These are phyloP conservation scores for Phlegmacium glaucopus DNA, from an alignment of 768 basidiomycete species.

Conservation along the genomic window DNA sequence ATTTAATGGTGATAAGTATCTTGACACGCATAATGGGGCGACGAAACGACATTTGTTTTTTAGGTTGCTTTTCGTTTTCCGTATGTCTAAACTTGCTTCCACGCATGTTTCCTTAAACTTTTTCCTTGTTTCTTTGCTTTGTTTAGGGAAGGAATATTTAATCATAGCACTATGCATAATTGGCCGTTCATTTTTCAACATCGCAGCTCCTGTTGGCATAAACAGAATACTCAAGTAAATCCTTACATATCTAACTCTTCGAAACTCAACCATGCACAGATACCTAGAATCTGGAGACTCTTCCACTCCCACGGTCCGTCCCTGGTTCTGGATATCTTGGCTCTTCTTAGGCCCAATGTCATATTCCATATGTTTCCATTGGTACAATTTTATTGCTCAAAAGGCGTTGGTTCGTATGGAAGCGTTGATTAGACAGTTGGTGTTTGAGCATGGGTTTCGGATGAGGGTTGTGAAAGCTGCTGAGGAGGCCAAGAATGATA, in stretches of 20 bases:
- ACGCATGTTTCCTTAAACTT: not conserved
- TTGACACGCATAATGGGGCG: slow-evolving; percentile 35
- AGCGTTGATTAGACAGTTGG: slow-evolving; percentile 38
- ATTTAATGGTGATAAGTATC: slow-evolving; percentile 12
- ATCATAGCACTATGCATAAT: slow-evolving; percentile 27
- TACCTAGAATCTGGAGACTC: slow-evolving; percentile 19
- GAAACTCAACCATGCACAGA: slow-evolving; percentile 5
- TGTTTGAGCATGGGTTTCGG: slow-evolving; percentile 48
- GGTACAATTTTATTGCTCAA: slow-evolving; percentile 47
- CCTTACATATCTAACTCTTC: not conserved
- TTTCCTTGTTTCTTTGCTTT: no score
- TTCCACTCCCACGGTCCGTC: slow-evolving; percentile 43
- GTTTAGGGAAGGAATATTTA: slow-evolving; percentile 30
- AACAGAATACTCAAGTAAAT: slow-evolving; percentile 37
- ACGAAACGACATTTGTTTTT: slow-evolving; percentile 41
- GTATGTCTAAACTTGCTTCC: slow-evolving; percentile 7
- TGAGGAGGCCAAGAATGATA: no score
- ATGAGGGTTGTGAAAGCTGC: slow-evolving; percentile 60
- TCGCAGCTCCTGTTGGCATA: slow-evolving; percentile 38
- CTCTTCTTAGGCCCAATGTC: slow-evolving; percentile 47
- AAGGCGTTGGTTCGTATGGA: slow-evolving; percentile 39
- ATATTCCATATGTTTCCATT: slow-evolving; percentile 44
- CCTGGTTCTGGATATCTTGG: slow-evolving; percentile 65
- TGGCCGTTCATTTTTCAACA: slow-evolving; percentile 24
- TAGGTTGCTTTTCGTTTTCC: slow-evolving; percentile 36